Percentiles rank a stretch among this genome's conserved stretches.
phyloP scores from a whole-genome alignment of 306 rosid genomes.

The Casuarina glauca region DNA sequence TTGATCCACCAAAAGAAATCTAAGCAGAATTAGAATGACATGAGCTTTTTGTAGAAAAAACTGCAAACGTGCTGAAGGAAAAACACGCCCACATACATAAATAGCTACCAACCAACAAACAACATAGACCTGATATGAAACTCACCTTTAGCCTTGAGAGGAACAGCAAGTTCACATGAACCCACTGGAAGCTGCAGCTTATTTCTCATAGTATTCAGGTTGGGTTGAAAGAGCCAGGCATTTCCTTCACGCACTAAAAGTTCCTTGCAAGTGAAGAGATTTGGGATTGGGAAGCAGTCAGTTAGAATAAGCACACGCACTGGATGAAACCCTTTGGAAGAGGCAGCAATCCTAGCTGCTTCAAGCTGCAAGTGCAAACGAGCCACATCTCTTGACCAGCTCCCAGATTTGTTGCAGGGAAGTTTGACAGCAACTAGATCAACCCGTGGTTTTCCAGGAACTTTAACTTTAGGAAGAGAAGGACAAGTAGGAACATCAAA shows the following conservation, averaged over 20 bases:
- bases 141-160: constrained; percentile 82
- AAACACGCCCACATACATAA: not conserved
- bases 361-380: constrained; percentile 92
- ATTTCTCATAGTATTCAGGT: constrained; percentile 55
- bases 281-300: constrained; percentile 72
- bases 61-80: constrained; percentile 3
- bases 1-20: not conserved
- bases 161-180: constrained; percentile 80
- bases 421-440: constrained; percentile 87
- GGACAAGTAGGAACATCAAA: constrained; percentile 84
- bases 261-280: constrained; percentile 72
- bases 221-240: constrained; percentile 76
- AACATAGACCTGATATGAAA: constrained; percentile 9
- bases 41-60: not conserved
- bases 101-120: not conserved
- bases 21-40: not conserved
- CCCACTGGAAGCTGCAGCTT: constrained; percentile 77
- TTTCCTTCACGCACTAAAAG: constrained; percentile 59
- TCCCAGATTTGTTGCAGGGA: constrained; percentile 71
- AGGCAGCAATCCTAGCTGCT: constrained; percentile 76
- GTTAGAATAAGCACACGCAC: constrained; percentile 71
- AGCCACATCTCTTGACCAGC: constrained; percentile 84
- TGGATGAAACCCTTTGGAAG: constrained; percentile 64
- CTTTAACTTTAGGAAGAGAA: constrained; percentile 59
- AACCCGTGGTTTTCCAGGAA: constrained; percentile 63